phyloP scores from a whole-genome alignment of 176 grass and related monocot genomes.

The Poa pratensis region DNA sequence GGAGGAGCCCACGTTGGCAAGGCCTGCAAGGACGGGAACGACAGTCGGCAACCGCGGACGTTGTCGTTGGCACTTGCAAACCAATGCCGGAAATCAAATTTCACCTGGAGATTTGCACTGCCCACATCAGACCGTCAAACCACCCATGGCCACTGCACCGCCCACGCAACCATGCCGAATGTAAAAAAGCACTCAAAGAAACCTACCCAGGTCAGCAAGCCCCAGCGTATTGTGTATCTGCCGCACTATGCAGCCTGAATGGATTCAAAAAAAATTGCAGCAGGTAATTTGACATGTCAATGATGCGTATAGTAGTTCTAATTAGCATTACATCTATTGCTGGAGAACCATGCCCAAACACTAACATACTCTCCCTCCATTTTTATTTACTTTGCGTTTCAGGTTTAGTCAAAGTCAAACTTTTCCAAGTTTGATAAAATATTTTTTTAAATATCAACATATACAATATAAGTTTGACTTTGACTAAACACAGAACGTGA shows the following conservation, averaged over 20 bases:
- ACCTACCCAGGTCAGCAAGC: neutral
- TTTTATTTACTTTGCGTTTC: too few relatives aligned
- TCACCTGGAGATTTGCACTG: neutral
- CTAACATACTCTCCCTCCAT: too few relatives aligned
- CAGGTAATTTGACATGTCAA: neutral
- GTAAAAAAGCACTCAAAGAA: neutral
- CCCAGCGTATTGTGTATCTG: neutral
- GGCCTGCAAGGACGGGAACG: neutral
- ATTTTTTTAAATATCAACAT: too few relatives aligned
- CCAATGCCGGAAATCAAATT: neutral
- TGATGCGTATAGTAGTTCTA: neutral
- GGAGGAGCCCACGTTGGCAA: neutral
- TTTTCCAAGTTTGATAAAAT: too few relatives aligned
- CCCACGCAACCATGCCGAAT: neutral
- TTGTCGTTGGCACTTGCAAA: neutral
- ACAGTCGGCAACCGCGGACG: neutral
- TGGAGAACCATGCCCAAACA: neutral
- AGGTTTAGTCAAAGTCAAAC: too few relatives aligned
- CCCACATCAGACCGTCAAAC: neutral
- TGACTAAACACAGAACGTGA: too few relatives aligned
- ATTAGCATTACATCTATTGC: neutral
- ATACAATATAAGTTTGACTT: too few relatives aligned
- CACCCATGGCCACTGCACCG: neutral
- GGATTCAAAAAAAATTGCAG: neutral
- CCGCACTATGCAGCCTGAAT: neutral